Evolutionary conservation across 2,329 filamentous ascomycete species (phyloP).

Genomic region (Colletotrichum sp.): DNA sequence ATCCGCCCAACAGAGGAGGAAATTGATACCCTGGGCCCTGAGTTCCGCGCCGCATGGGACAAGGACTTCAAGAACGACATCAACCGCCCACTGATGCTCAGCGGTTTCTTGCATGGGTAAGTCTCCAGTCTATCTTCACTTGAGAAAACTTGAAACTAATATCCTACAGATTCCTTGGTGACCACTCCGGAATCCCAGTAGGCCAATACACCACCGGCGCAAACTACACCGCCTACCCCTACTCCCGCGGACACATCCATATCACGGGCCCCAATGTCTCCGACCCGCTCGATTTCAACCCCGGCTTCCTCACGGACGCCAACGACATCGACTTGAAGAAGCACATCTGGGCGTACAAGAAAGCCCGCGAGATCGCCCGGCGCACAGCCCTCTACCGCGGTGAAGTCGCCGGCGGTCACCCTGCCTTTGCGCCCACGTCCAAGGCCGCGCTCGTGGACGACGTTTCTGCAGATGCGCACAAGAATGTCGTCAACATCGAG

Average conservation of each 20-base stretch:
- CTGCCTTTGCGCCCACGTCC: constrained; percentile 46
- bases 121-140: neutral
- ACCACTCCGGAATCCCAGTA: constrained; percentile 40
- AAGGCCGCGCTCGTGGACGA: constrained; percentile 38
- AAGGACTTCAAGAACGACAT: constrained; percentile 45
- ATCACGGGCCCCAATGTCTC: constrained; percentile 44
- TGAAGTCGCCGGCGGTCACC: constrained; percentile 47
- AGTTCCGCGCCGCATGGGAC: constrained; percentile 56
- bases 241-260: constrained; percentile 64
- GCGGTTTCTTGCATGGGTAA: constrained; percentile 25
- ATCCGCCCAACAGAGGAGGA: constrained; percentile 58
- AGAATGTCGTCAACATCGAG: constrained; percentile 42
- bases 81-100: constrained; percentile 28
- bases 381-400: constrained; percentile 60
- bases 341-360: constrained; percentile 70
- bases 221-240: constrained; percentile 63
- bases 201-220: constrained; percentile 56
- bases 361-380: constrained; percentile 65
- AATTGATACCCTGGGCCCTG: constrained; percentile 52
- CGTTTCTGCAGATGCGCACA: constrained; percentile 51
- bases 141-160: neutral
- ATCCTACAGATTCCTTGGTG: constrained; percentile 25
- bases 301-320: constrained; percentile 54
- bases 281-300: constrained; percentile 52
- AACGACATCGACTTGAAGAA: constrained; percentile 62